Evolutionary conservation across 768 basidiomycete genomes (phyloP).

Genomic region (Mrakia hoshinonis): DNA sequence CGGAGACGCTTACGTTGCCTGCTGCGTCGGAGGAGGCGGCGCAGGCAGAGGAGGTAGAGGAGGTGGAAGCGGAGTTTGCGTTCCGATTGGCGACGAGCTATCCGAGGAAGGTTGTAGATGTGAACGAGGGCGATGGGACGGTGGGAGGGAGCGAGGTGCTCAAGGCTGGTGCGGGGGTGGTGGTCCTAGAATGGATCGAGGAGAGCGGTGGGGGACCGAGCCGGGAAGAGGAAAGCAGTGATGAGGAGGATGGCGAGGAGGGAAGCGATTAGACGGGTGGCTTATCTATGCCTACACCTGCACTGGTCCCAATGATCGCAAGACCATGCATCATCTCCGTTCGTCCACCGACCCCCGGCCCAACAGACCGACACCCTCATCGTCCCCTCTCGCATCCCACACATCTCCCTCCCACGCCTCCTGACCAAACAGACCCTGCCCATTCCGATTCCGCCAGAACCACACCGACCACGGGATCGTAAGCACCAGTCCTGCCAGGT

Average conservation of each 20-base stretch:
- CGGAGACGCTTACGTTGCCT: conserved; percentile 24
- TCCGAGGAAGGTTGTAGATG: conserved; percentile 17
- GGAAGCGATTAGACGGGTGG: not conserved
- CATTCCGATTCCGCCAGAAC: not conserved
- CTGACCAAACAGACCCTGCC: too few species aligned
- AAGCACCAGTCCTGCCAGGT: not conserved
- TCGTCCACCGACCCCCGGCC: too few species aligned
- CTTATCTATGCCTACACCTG: not conserved
- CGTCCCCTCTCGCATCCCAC: too few species aligned
- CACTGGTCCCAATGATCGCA: too few species aligned
- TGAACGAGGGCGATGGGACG: conserved; percentile 13
- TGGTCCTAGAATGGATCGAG: conserved; percentile 15
- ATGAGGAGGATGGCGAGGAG: conserved; percentile 8
- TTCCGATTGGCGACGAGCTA: conserved; percentile 27
- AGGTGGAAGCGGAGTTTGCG: not conserved
- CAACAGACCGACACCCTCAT: too few species aligned
- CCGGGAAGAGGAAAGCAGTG: not conserved
- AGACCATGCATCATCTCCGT: too few species aligned
- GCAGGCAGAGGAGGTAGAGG: not conserved
- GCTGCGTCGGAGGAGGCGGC: not conserved
- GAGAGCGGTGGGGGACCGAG: not conserved
- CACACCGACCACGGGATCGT: not conserved
- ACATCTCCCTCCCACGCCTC: too few species aligned
- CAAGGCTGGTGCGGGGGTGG: conserved; percentile 20
- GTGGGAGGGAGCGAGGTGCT: conserved; percentile 18